phyloP scores from a whole-genome alignment of 345 rosid genomes.

The Nasturtium officinale region DNA sequence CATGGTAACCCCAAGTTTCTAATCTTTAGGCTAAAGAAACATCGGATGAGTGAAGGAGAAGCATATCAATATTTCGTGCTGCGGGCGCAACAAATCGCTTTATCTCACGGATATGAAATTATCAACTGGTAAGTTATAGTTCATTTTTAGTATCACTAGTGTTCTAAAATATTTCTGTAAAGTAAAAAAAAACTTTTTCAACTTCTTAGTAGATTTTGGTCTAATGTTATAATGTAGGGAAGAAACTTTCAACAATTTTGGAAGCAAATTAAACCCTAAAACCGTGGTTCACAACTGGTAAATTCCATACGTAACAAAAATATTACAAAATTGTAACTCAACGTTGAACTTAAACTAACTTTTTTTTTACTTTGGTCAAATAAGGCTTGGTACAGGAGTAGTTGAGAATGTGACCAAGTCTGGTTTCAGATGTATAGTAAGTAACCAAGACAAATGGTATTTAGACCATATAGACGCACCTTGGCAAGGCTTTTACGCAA shows the following conservation, averaged over 20 bases:
- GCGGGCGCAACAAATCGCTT: slow-evolving; percentile 60
- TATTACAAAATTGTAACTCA: background rate
- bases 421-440: slow-evolving; percentile 69
- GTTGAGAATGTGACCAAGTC: slow-evolving; percentile 59
- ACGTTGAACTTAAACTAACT: background rate
- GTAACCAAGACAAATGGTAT: slow-evolving; percentile 84
- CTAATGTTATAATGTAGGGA: slow-evolving; percentile 52
- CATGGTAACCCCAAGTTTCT: background rate
- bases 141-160: background rate
- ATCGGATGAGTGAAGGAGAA: slow-evolving; percentile 50
- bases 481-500: slow-evolving; percentile 61
- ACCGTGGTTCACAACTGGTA: slow-evolving; percentile 83
- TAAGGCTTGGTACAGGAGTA: slow-evolving; percentile 71
- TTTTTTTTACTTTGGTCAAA: slow-evolving; percentile 11
- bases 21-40: slow-evolving; percentile 53
- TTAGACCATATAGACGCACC: slow-evolving; percentile 61
- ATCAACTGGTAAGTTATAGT: slow-evolving; percentile 57
- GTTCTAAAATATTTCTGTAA: no score
- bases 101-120: slow-evolving; percentile 64
- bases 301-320: slow-evolving; percentile 17
- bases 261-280: slow-evolving; percentile 56
- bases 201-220: background rate
- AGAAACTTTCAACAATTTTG: slow-evolving; percentile 77
- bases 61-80: slow-evolving; percentile 75
- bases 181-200: no score